Conservation (phyloP, 495 filamentous ascomycete species). For the Aspergillus cavernicola region DNA sequence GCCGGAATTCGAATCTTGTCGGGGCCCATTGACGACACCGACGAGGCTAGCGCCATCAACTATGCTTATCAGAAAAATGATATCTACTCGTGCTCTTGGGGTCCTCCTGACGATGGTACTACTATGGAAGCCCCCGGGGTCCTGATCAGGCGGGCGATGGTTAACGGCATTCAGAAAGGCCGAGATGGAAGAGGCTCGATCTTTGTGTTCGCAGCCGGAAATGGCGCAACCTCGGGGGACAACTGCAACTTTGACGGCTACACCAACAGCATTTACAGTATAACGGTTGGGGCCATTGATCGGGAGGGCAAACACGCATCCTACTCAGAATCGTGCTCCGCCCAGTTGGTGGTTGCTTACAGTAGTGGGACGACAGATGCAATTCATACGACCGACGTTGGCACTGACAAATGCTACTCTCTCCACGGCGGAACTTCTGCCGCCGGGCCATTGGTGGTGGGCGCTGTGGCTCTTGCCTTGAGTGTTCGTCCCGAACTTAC, state of each 20-base stretch:
- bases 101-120: slow-evolving; percentile 85
- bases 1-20: slow-evolving; percentile 88
- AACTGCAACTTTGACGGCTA: slow-evolving; percentile 99
- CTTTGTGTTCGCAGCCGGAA: slow-evolving; percentile 96
- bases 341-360: slow-evolving; percentile 92
- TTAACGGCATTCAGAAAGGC: slow-evolving; percentile 87
- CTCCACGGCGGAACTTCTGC: slow-evolving; percentile 94
- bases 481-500: slow-evolving; percentile 80
- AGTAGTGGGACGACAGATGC: slow-evolving; percentile 84
- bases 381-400: slow-evolving; percentile 96
- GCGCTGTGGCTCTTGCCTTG: slow-evolving; percentile 88
- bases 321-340: slow-evolving; percentile 95
- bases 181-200: slow-evolving; percentile 81
- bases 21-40: slow-evolving; percentile 82
- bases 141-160: slow-evolving; percentile 83
- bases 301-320: slow-evolving; percentile 78
- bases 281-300: slow-evolving; percentile 93
- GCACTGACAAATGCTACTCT: slow-evolving; percentile 69
- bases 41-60: slow-evolving; percentile 90
- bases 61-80: slow-evolving; percentile 87
- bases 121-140: slow-evolving; percentile 93
- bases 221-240: slow-evolving; percentile 81
- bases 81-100: slow-evolving; percentile 99
- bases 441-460: slow-evolving; percentile 86
- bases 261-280: slow-evolving; percentile 98